phyloP scores from a whole-genome alignment of 805 yeast genomes.

The Grigorovia humatica region DNA sequence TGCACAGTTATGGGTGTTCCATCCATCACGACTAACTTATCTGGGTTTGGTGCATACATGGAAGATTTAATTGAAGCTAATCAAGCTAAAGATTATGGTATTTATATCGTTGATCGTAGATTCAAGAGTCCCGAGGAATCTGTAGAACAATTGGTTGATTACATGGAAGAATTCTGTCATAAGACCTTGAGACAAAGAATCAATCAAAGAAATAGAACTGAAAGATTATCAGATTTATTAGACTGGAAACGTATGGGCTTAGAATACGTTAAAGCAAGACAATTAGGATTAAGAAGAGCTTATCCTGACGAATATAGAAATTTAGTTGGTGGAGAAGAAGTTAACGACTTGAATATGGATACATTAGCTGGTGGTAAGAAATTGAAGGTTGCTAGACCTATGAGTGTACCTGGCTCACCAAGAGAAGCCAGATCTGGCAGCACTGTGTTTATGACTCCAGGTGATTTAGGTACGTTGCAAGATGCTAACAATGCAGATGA shows the following conservation, averaged over 20 bases:
- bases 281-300: slow-evolving; percentile 83
- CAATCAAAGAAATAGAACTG: slow-evolving; percentile 95
- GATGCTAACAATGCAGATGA: slow-evolving; percentile 79
- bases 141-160: slow-evolving; percentile 77
- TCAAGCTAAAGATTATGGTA: slow-evolving; percentile 83
- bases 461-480: slow-evolving; percentile 90
- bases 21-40: slow-evolving; percentile 90
- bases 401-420: slow-evolving; percentile 95
- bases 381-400: slow-evolving; percentile 77
- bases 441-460: slow-evolving; percentile 85
- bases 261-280: slow-evolving; percentile 91
- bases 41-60: slow-evolving; percentile 98
- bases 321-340: slow-evolving; percentile 22
- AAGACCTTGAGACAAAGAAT: slow-evolving; percentile 94
- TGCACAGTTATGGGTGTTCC: slow-evolving; percentile 99
- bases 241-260: slow-evolving; percentile 99
- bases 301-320: slow-evolving; percentile 72
- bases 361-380: slow-evolving; percentile 31
- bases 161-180: slow-evolving; percentile 79
- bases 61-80: slow-evolving; percentile 86
- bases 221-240: slow-evolving; percentile 78
- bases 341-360: slow-evolving; percentile 23
- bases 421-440: slow-evolving; percentile 32
- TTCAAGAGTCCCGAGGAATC: slow-evolving; percentile 87
- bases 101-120: slow-evolving; percentile 92